phyloP scores from a whole-genome alignment of 805 yeast genomes.

The Kodamaea restingae region DNA sequence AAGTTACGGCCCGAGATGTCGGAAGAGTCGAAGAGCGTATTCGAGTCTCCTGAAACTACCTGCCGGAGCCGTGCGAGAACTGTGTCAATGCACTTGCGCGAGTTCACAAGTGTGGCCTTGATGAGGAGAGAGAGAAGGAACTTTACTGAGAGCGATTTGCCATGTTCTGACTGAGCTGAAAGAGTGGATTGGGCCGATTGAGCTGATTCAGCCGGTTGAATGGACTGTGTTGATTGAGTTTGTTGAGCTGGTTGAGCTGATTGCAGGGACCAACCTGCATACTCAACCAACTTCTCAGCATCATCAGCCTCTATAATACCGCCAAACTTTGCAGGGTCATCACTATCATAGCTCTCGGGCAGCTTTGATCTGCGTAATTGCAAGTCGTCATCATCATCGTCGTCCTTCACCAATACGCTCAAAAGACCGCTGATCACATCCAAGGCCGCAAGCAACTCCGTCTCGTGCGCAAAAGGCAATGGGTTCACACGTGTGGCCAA shows the following conservation, averaged over 20 bases:
- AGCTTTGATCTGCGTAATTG: background rate
- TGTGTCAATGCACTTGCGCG: conserved; percentile 55
- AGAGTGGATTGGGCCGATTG: no score
- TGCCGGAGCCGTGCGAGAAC: conserved; percentile 46
- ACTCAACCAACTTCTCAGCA: background rate
- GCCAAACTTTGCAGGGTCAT: conserved; percentile 5
- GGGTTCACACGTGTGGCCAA: conserved; percentile 67
- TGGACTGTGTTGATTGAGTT: no score
- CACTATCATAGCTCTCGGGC: conserved; percentile 3
- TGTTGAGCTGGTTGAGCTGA: no score
- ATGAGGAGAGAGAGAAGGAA: conserved; percentile 58
- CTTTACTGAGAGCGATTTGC: conserved; percentile 34
- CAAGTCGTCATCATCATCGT: conserved; percentile 9
- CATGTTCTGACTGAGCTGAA: no score
- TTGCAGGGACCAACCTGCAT: no score
- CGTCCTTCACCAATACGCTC: conserved; percentile 42
- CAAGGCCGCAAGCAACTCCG: conserved; percentile 53
- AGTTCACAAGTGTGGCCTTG: conserved; percentile 55
- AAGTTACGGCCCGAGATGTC: conserved; percentile 83
- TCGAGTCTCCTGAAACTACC: conserved; percentile 11
- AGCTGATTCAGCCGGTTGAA: no score
- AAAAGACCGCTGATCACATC: conserved; percentile 49
- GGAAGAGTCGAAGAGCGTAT: conserved; percentile 45
- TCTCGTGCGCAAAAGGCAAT: conserved; percentile 72
- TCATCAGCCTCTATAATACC: conserved; percentile 3